Conservation (phyloP, 805 yeast species). For the Saturnispora halmiae region DNA sequence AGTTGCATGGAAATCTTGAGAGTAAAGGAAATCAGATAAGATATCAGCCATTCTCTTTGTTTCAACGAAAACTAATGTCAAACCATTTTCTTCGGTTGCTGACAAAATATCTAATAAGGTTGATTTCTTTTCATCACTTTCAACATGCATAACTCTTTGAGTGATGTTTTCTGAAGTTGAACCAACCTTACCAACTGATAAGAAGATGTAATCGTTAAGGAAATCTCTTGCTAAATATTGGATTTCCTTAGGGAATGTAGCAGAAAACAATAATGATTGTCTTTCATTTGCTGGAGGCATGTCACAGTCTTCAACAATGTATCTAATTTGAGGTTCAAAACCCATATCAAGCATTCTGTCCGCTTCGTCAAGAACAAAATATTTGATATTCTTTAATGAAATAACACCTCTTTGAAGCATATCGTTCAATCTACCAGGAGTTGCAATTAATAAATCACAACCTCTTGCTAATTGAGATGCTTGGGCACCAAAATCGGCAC, state of each 20-base stretch:
- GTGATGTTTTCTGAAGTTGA: conserved; percentile 98
- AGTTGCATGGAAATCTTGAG: conserved; percentile 90
- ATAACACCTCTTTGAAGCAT: conserved; percentile 90
- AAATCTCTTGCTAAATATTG: conserved; percentile 96
- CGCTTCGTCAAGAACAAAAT: conserved; percentile 95
- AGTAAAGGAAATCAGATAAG: conserved; percentile 82
- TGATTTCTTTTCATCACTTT: conserved; percentile 85
- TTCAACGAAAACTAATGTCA: conserved; percentile 93
- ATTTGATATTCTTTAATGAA: conserved; percentile 81
- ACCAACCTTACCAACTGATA: conserved; percentile 98
- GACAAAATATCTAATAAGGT: conserved; percentile 79
- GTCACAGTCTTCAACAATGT: conserved; percentile 94
- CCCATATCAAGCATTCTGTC: conserved; percentile 99
- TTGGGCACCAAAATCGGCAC: conserved; percentile 88
- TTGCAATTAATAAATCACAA: conserved; percentile 93
- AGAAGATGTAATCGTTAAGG: conserved; percentile 89
- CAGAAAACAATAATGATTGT: conserved; percentile 97
- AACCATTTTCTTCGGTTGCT: conserved; percentile 64
- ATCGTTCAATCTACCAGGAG: conserved; percentile 98
- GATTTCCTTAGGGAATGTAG: conserved; percentile 97
- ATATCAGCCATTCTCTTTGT: conserved; percentile 98
- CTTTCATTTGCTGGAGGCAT: conserved; percentile 89
- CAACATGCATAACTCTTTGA: conserved; percentile 86
- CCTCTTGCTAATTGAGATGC: conserved; percentile 84
- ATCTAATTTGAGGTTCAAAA: conserved; percentile 98